Evolutionary conservation across 2,329 filamentous ascomycete genomes (phyloP), one percentile per base, ranked within the genome.

Genomic region (Alternaria atra): DNA sequence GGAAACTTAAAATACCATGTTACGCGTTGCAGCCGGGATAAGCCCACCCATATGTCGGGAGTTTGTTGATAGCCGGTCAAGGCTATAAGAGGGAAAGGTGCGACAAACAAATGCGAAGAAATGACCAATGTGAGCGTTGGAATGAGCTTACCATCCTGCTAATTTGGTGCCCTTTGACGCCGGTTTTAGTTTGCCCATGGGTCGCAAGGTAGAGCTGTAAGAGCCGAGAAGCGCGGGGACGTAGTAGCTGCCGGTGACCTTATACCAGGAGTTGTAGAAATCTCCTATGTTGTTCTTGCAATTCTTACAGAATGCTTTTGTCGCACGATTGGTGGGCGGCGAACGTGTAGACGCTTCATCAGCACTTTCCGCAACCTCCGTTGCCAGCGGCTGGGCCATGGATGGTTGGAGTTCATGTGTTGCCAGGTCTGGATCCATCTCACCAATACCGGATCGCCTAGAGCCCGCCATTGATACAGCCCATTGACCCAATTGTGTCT

Each of bases 101-200:
- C 63, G 64, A 75, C 70, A 43, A n/a, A 37, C 47, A 20, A 15
- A 9, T 8, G 10, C 20, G 39, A 20, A 51, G 25, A 50, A 42
- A 20, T 20, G 8, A 46, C 23, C 8, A 64, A 67, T 42, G 58
- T 60, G 61, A 62, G 61, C 61, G 61, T 55, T 63, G 66, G 59
- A 73, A 58, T 64, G 66, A 60, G 75, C 78, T 77, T 75, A 79
- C 78, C 77, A 80, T 72, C 71, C 75, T 64, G 73, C 68, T 63
- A 80, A 67, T 52, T 72, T 70, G 47, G 72, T 77, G 50, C 66
- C 70, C 29, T 65, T 63, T 20, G 66, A 66, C 44, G 76, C 75
- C 29, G 70, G 60, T 57, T 73, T 76, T 54, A 64, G 66, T 56
- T 67, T 75, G 52, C 68, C 74, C 52, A 64, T 58, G 53, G 52